Evolutionary conservation across 495 filamentous ascomycete genomes (phyloP), one percentile per base, ranked within the genome.

Genomic region (Aspergillus bridgeri): DNA sequence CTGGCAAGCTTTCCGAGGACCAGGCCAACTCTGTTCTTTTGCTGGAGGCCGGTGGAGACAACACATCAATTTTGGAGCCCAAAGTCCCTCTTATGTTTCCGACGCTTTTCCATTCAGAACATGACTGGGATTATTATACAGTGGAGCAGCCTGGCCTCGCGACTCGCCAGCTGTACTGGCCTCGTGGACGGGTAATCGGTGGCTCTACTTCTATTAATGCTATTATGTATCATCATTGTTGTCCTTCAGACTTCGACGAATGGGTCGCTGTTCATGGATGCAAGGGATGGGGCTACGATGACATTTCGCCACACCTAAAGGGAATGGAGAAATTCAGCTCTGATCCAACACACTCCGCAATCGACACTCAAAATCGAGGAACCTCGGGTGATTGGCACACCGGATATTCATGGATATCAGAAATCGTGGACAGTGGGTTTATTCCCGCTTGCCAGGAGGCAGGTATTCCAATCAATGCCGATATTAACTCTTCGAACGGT

Each of bases 1-100:
- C 79, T 49, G 73, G 70, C 44, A 75, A 77, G 29, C 70, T 82
- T 15, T 75, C 77, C 42, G 76, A 78, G 57, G 73, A 81, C 56
- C 65, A 65, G n/a, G 65, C 69, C 49, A 66, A 70, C 6, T 69
- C 69, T 2, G 70, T 82, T n/a, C 71, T 82, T 20, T 55, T 82
- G 17, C 60, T 82, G 18, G 78, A 81, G 59, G 76, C 75, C 7
- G 79, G 79, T 27, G 60, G 61, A 7, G 70, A 74, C 48, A 70
- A 69, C 53, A 71, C 71, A 54, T 69, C 67, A 19, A 54, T 69
- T 19, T 48, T 64, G 1, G 64, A 64, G 42, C 21, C 47, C 25
- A 64, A 67, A 43, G 59, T 62, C 9, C 64, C 64, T 17, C n/a
- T 66, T 18, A 24, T 63, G 45, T 66, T 63, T 44, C n/a, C 53